These are phyloP conservation scores for Microbotryum saponariae DNA, from an alignment of 1,284 basidiomycete genomes.

Conservation along the genomic window DNA sequence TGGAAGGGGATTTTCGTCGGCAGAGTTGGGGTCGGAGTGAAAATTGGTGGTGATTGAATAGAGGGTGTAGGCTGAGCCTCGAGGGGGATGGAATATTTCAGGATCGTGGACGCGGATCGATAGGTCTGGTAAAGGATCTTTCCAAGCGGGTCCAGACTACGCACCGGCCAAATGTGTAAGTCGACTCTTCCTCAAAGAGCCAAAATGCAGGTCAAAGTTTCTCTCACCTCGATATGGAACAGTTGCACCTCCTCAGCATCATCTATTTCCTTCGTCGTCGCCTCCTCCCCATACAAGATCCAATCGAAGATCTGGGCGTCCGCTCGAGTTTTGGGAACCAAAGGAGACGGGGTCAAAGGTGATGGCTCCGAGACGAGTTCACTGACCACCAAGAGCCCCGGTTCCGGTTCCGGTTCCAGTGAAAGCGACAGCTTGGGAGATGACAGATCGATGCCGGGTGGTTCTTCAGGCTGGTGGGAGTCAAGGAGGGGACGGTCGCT, in stretches of 20 bases:
- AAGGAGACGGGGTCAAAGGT: no score
- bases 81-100: conserved; percentile 52
- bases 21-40: not conserved
- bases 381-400: no score
- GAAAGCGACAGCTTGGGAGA: no score
- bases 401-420: no score
- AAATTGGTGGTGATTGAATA: conserved; percentile 51
- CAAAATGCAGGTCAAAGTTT: no score
- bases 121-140: conserved; percentile 60
- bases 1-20: conserved; percentile 34
- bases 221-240: conserved; percentile 53
- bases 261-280: conserved; percentile 5
- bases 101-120: conserved; percentile 69
- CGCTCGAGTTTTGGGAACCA: no score
- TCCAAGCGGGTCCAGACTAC: conserved; percentile 53
- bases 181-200: not conserved
- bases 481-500: no score
- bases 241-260: conserved; percentile 42
- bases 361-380: no score
- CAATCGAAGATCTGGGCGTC: conserved; percentile 4
- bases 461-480: no score
- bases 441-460: no score
- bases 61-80: conserved; percentile 62
- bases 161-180: not conserved
- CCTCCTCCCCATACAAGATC: conserved; percentile 12